Conservation (phyloP, 345 rosid genomes). For the Eutrema yunnanense region DNA sequence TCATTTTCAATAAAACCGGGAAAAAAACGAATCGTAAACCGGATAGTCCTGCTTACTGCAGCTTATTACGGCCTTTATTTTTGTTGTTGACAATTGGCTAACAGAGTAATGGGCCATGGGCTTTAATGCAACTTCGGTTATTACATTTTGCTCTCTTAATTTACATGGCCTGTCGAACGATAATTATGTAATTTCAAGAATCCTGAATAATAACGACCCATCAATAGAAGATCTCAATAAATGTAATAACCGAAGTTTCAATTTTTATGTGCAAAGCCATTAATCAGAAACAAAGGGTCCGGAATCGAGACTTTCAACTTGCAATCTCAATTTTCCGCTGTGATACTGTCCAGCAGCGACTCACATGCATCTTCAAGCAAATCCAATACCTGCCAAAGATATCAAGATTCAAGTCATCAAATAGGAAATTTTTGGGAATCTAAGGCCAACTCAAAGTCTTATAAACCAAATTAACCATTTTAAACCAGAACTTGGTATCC, state of each 20-base stretch:
- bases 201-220: no score
- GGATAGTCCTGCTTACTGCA: no score
- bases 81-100: no score
- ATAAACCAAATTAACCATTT: background rate
- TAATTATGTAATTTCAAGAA: no score
- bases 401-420: background rate
- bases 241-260: background rate
- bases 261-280: background rate
- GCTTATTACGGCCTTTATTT: no score
- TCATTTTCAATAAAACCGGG: no score
- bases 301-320: background rate
- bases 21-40: no score
- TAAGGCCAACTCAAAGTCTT: background rate
- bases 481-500: background rate
- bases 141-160: no score
- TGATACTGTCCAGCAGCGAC: conserved; percentile 73
- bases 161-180: no score
- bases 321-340: conserved; percentile 27
- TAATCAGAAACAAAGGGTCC: background rate
- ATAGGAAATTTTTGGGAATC: background rate
- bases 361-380: conserved; percentile 90
- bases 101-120: no score
- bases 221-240: background rate
- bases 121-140: no score
- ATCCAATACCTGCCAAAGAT: conserved; percentile 58